Evolutionary conservation across 176 grass and related monocot species (phyloP).

Genomic region (Miscanthus lutarioriparius): DNA sequence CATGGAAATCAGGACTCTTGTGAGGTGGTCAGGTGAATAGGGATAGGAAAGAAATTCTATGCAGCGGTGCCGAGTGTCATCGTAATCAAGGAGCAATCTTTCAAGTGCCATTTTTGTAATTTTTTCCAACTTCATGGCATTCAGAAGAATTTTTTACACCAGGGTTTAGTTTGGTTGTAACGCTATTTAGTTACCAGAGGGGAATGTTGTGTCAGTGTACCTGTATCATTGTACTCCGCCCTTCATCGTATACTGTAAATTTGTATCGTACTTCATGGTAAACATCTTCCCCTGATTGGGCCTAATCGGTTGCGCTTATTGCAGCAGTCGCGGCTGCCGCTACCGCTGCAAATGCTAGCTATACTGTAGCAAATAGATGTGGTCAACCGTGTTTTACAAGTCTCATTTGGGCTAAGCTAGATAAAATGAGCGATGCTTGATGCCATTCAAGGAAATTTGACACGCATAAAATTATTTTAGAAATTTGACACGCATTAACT

Average conservation of each 20-base stretch:
- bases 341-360: too few relatives aligned
- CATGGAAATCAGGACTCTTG: not conserved
- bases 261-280: not conserved
- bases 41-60: not conserved
- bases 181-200: not conserved
- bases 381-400: not conserved
- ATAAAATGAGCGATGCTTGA: not conserved
- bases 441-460: not conserved
- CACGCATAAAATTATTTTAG: not conserved
- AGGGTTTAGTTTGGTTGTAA: not conserved
- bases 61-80: too few relatives aligned
- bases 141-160: constrained; percentile 20
- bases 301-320: too few relatives aligned
- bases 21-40: not conserved
- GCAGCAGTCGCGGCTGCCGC: too few relatives aligned
- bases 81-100: too few relatives aligned
- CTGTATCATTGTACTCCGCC: not conserved
- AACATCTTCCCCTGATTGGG: not conserved
- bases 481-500: not conserved
- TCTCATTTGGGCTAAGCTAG: not conserved
- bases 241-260: not conserved
- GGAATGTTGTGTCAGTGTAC: not conserved
- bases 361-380: too few relatives aligned
- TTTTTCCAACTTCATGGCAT: not conserved
- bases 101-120: too few relatives aligned